Conservation (phyloP, 2,329 filamentous ascomycete species). For the Colletotrichum aenigma region DNA sequence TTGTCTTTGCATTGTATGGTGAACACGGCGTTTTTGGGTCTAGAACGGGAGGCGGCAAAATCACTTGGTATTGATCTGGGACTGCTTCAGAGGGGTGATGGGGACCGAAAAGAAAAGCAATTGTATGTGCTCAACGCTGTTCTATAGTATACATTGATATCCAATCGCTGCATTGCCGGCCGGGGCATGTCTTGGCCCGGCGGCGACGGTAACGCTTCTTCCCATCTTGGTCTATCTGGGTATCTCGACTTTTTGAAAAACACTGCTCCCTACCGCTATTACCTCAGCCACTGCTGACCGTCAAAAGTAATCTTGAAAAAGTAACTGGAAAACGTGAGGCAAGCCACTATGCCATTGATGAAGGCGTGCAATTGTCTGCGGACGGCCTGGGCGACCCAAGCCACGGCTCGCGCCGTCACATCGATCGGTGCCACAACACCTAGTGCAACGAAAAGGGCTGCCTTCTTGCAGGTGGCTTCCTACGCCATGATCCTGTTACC, state of each 20-base stretch:
- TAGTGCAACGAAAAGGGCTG: neutral
- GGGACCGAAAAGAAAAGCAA: neutral
- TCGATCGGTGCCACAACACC: neutral
- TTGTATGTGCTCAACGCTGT: constrained; percentile 7
- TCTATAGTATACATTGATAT: constrained; percentile 16
- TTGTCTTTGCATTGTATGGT: constrained; percentile 15
- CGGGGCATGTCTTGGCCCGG: neutral
- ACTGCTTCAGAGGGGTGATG: neutral
- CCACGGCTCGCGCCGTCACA: neutral
- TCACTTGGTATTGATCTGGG: neutral
- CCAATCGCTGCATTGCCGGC: constrained; percentile 9
- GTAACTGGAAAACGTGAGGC: neutral
- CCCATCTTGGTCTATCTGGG: constrained; percentile 17
- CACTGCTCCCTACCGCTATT: neutral
- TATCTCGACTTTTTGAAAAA: constrained; percentile 17
- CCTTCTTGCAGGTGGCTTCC: neutral
- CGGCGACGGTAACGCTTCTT: neutral
- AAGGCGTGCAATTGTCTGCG: neutral
- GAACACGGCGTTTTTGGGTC: constrained; percentile 12
- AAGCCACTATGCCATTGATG: neutral
- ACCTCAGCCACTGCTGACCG: neutral
- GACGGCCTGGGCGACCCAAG: neutral
- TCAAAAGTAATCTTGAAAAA: neutral
- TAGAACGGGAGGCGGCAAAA: neutral
- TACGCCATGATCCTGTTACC: constrained; percentile 29